Evolutionary conservation across 768 basidiomycete genomes (phyloP).

Genomic region (Phaeotremella skinneri): DNA sequence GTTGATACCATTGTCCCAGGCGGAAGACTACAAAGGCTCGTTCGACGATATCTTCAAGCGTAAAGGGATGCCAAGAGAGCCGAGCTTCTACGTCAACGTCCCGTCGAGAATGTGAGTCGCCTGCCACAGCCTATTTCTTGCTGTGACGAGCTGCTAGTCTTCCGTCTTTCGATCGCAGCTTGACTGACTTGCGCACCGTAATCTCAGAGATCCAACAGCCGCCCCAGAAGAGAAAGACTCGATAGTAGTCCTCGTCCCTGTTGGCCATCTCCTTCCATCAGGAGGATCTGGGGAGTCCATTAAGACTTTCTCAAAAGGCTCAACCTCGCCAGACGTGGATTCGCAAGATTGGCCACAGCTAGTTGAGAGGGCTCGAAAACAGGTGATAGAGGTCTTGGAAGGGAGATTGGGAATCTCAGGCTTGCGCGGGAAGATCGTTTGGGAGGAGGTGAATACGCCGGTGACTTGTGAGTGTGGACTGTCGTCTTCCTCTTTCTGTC

Average conservation of each 20-base stretch:
- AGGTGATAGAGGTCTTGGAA: conserved; percentile 49
- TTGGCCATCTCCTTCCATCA: conserved; percentile 49
- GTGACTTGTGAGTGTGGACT: conserved; percentile 47
- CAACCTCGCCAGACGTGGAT: conserved; percentile 21
- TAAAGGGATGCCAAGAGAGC: conserved; percentile 53
- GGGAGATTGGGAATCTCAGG: conserved; percentile 42
- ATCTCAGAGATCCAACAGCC: conserved; percentile 51
- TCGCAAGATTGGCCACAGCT: conserved; percentile 48
- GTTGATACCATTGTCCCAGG: conserved; percentile 22
- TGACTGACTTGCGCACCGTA: background rate
- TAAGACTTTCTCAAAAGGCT: conserved; percentile 20
- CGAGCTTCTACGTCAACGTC: conserved; percentile 56
- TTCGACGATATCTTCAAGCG: conserved; percentile 55
- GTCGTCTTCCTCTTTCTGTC: background rate
- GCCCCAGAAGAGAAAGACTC: conserved; percentile 54
- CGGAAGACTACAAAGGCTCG: conserved; percentile 54
- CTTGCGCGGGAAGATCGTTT: conserved; percentile 49
- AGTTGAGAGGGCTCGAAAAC: conserved; percentile 47
- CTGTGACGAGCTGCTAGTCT: too few relatives aligned
- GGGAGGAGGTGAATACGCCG: conserved; percentile 54
- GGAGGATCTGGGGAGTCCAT: conserved; percentile 13
- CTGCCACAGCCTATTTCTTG: too few relatives aligned
- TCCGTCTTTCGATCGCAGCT: too few relatives aligned
- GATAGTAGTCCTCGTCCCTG: conserved; percentile 53
- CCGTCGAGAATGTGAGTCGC: conserved; percentile 49